Percentiles rank a stretch among this genome's conserved stretches.
These are phyloP conservation scores for Blumeriella jaapii DNA, from an alignment of 2,329 filamentous ascomycete species.

Conservation along the genomic window DNA sequence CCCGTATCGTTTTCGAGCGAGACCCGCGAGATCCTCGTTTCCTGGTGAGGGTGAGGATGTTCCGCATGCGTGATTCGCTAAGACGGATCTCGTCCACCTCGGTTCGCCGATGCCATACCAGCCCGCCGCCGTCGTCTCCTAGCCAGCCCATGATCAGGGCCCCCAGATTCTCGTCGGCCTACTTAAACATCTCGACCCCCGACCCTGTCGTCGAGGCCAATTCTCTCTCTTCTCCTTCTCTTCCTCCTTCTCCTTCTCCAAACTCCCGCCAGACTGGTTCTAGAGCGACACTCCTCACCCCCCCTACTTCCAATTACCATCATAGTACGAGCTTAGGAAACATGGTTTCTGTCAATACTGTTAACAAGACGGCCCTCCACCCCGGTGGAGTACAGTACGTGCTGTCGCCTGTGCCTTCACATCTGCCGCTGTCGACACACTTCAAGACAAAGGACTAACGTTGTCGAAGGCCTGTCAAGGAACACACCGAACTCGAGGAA, in stretches of 20 bases:
- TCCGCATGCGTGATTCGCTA: conserved; percentile 5
- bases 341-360: conserved; percentile 22
- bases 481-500: conserved; percentile 96
- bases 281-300: conserved; percentile 19
- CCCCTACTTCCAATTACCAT: conserved; percentile 18
- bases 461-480: conserved; percentile 54
- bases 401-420: not conserved
- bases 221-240: too few species aligned
- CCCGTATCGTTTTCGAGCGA: conserved; percentile 17
- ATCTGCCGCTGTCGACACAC: not conserved
- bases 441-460: conserved; percentile 9
- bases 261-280: conserved; percentile 22
- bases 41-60: conserved; percentile 4
- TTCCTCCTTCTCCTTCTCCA: conserved; percentile 25
- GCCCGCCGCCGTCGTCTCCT: conserved; percentile 4
- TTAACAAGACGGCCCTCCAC: conserved; percentile 25
- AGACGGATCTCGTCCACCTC: conserved; percentile 5
- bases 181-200: conserved; percentile 16
- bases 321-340: conserved; percentile 24
- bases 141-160: not conserved
- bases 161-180: conserved; percentile 11
- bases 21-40: conserved; percentile 4
- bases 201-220: conserved; percentile 21
- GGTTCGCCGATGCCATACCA: conserved; percentile 4
- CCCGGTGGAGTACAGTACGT: conserved; percentile 25